Evolutionary conservation across 2,329 filamentous ascomycete genomes (phyloP).

Genomic region (Neofusicoccum ribis): DNA sequence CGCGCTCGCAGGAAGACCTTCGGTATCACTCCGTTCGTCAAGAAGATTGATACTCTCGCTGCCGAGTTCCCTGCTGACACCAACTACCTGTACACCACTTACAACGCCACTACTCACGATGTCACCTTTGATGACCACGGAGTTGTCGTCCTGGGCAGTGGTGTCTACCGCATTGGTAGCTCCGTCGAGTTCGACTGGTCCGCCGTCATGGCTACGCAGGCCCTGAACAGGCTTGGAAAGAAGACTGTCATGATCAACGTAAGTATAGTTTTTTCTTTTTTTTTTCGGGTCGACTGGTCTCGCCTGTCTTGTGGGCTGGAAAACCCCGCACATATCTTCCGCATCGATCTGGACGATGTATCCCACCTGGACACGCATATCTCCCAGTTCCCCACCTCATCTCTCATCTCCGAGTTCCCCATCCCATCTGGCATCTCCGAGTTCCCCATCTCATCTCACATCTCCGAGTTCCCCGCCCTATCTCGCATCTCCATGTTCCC

Average conservation of each 20-base stretch:
- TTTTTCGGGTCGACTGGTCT: slow-evolving; percentile 27
- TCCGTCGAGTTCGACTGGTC: slow-evolving; percentile 99
- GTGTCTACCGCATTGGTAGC: slow-evolving; percentile 96
- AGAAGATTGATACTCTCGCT: slow-evolving; percentile 96
- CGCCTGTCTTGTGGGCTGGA: neutral
- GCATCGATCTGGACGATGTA: neutral
- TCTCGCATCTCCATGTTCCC: too few species aligned
- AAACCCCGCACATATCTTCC: neutral
- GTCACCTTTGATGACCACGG: slow-evolving; percentile 92
- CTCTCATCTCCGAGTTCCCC: neutral
- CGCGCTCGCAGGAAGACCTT: slow-evolving; percentile 81
- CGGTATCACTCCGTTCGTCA: slow-evolving; percentile 91
- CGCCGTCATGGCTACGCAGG: slow-evolving; percentile 83
- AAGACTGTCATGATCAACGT: slow-evolving; percentile 96
- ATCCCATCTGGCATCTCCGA: too few species aligned
- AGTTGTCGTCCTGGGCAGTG: slow-evolving; percentile 83
- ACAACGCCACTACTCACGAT: slow-evolving; percentile 93
- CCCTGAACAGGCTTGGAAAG: slow-evolving; percentile 81
- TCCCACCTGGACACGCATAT: neutral
- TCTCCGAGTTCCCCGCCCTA: too few species aligned
- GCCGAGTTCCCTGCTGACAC: slow-evolving; percentile 94
- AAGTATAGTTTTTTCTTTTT: slow-evolving; percentile 38
- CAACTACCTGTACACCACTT: slow-evolving; percentile 96
- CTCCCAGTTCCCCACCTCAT: slow-evolving; percentile 8
- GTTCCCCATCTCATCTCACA: too few species aligned